These are phyloP conservation scores for Phoenix dactylifera DNA, from an alignment of 176 grass and related monocot genomes.

Conservation along the genomic window DNA sequence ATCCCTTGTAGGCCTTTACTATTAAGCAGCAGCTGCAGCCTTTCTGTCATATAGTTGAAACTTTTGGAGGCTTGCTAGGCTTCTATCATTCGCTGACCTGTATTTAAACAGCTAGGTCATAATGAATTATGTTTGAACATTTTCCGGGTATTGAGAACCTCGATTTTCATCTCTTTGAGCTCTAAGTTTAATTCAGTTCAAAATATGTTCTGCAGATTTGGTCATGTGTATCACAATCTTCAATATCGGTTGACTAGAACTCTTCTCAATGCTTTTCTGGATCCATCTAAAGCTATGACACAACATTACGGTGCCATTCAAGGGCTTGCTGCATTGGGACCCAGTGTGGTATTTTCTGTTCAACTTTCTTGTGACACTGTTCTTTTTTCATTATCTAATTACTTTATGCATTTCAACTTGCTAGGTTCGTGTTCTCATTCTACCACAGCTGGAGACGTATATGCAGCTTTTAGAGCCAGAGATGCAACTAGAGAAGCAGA, in stretches of 20 bases:
- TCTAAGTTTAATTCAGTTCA: slow-evolving; percentile 4
- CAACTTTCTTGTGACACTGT: neutral
- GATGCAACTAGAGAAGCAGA: slow-evolving; percentile 82
- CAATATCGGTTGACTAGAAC: slow-evolving; percentile 66
- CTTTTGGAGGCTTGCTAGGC: too few species aligned
- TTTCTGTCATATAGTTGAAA: too few species aligned
- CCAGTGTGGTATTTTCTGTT: slow-evolving; percentile 43
- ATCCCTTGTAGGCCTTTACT: too few species aligned
- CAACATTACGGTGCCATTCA: slow-evolving; percentile 94
- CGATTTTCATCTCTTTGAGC: too few species aligned
- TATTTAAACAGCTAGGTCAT: too few species aligned
- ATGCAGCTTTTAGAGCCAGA: slow-evolving; percentile 83
- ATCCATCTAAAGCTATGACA: slow-evolving; percentile 81
- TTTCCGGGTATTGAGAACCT: too few species aligned
- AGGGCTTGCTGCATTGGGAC: slow-evolving; percentile 77
- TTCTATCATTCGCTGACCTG: too few species aligned
- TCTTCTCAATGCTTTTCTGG: slow-evolving; percentile 76
- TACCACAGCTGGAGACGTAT: slow-evolving; percentile 77
- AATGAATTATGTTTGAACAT: too few species aligned
- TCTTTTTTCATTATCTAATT: slow-evolving; percentile 18
- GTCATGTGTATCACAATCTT: slow-evolving; percentile 80
- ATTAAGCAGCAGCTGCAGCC: too few species aligned
- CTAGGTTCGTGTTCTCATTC: slow-evolving; percentile 74
- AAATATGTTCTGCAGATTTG: slow-evolving; percentile 39
- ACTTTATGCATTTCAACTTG: slow-evolving; percentile 6